Conservation (phyloP, 179 eudicot genomes). For the Actinidia polygama region DNA sequence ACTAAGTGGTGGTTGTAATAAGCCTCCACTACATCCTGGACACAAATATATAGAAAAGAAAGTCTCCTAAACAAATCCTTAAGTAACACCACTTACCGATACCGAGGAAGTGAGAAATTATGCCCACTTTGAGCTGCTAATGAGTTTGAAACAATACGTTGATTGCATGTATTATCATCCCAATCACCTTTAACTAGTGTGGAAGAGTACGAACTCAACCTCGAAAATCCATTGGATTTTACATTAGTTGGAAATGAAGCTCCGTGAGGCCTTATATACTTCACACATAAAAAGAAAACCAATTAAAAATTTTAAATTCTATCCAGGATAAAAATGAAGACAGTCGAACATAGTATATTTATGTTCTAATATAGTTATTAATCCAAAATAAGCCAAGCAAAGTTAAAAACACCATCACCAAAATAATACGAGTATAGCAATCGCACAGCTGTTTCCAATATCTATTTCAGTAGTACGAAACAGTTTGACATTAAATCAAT, state of each 20-base stretch:
- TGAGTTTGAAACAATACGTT: conserved; percentile 26
- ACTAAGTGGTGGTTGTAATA: not conserved
- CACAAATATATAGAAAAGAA: not conserved
- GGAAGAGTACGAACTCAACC: conserved; percentile 23
- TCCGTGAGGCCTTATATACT: conserved; percentile 36
- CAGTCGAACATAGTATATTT: no score
- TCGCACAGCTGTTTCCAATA: not conserved
- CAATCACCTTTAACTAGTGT: conserved; percentile 26
- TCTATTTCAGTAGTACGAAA: not conserved
- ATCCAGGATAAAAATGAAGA: not conserved
- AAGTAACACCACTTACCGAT: conserved; percentile 34
- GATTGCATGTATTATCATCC: conserved; percentile 35
- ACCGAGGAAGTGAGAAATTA: conserved; percentile 56
- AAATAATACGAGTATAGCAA: not conserved
- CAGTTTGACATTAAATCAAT: not conserved
- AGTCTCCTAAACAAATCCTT: not conserved
- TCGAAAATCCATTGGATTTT: conserved; percentile 23
- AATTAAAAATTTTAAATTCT: not conserved
- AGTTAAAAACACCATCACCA: not conserved
- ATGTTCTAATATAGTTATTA: not conserved
- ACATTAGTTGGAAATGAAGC: conserved; percentile 28
- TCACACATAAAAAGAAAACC: conserved; percentile 25
- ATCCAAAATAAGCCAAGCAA: not conserved
- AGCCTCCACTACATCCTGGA: not conserved
- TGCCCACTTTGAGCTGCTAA: conserved; percentile 36